Conservation (phyloP, 2,329 filamentous ascomycete genomes). For the Aspergillaceae sp. region DNA sequence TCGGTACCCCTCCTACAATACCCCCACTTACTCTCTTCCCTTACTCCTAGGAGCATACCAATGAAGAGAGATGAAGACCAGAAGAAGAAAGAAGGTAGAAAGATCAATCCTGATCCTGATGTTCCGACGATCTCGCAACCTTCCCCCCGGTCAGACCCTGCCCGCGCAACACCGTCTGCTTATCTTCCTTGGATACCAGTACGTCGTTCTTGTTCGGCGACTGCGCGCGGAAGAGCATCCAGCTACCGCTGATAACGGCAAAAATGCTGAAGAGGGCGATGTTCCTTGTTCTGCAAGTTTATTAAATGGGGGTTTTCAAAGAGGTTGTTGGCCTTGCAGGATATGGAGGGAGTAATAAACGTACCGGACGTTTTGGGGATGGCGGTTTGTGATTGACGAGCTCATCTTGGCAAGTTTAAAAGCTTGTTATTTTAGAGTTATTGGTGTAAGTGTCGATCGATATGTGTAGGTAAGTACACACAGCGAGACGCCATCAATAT, state of each 20-base stretch:
- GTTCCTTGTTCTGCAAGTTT: background rate
- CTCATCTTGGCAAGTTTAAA: no score
- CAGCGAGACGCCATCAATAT: no score
- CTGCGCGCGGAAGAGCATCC: background rate
- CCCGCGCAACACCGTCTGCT: background rate
- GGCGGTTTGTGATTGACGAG: background rate
- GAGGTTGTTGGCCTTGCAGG: background rate
- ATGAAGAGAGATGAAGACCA: no score
- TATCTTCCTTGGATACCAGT: background rate
- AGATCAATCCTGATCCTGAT: background rate
- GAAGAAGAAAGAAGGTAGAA: no score
- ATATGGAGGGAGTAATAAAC: background rate
- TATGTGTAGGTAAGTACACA: no score
- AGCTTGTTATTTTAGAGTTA: no score
- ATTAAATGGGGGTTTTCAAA: background rate
- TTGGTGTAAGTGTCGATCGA: no score
- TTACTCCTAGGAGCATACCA: no score
- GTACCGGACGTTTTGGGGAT: background rate
- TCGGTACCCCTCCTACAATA: no score
- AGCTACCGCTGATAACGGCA: background rate
- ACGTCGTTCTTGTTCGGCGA: background rate
- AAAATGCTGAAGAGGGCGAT: constrained; percentile 1
- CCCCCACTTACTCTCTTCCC: no score
- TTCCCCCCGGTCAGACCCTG: background rate
- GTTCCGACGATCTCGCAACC: background rate